Conservation (phyloP, 2,329 filamentous ascomycete genomes). For the Colletotrichum incanum region DNA sequence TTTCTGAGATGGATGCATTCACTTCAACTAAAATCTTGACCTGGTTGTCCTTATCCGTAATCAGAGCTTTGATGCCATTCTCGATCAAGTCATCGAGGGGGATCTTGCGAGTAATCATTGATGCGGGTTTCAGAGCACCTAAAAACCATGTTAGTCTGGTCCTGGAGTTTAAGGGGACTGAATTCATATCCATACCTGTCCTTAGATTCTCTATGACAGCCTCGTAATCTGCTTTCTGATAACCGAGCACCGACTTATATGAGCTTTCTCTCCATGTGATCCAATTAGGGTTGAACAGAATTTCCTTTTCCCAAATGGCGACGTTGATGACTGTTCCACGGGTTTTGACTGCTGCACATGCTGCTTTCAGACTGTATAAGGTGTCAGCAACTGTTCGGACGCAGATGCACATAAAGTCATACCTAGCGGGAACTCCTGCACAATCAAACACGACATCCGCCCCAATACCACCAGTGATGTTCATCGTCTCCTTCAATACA, state of each 20-base stretch:
- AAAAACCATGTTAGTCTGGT: neutral
- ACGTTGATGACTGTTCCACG: constrained; percentile 48
- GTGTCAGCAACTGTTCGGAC: neutral
- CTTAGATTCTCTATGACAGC: constrained; percentile 47
- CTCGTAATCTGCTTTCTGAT: constrained; percentile 45
- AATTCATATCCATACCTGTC: constrained; percentile 37
- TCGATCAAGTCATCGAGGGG: constrained; percentile 65
- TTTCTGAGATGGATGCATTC: constrained; percentile 8
- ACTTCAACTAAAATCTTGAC: constrained; percentile 69
- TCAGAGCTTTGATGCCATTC: constrained; percentile 65
- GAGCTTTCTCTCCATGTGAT: constrained; percentile 45
- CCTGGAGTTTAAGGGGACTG: fast-evolving
- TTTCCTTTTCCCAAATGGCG: constrained; percentile 48
- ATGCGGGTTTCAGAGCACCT: constrained; percentile 58
- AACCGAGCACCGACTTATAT: constrained; percentile 44
- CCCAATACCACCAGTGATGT: constrained; percentile 43
- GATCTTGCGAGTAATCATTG: constrained; percentile 70
- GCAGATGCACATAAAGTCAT: neutral
- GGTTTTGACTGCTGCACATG: constrained; percentile 46
- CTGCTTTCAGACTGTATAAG: constrained; percentile 40
- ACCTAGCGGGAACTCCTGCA: constrained; percentile 46
- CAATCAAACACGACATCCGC: constrained; percentile 47
- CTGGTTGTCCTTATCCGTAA: constrained; percentile 68
- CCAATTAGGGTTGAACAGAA: constrained; percentile 45
- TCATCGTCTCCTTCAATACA: constrained; percentile 41